These are phyloP conservation scores for Ceratobasidium sp. DNA, from an alignment of 1,284 basidiomycete species.

Conservation along the genomic window DNA sequence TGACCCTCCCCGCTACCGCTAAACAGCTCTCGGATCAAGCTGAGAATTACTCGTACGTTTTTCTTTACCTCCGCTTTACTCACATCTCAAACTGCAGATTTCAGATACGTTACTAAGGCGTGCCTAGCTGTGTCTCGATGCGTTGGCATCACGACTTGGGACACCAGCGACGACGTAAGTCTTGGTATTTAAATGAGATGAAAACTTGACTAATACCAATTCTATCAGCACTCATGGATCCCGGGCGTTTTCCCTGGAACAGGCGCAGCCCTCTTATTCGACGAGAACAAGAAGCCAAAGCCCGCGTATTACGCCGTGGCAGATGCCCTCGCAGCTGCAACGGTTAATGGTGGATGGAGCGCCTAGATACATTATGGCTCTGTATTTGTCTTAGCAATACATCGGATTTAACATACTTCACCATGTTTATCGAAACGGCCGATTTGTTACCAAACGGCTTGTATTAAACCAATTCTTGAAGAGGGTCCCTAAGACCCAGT, in stretches of 20 bases:
- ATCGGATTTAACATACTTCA: too few species aligned
- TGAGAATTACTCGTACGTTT: conserved; percentile 57
- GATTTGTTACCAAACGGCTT: too few species aligned
- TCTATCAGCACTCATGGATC: conserved; percentile 46
- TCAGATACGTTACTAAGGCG: conserved; percentile 51
- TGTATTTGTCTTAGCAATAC: too few species aligned
- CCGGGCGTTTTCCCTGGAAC: conserved; percentile 47
- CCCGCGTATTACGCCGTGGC: conserved; percentile 46
- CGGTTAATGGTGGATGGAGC: conserved; percentile 12
- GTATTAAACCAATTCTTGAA: too few species aligned
- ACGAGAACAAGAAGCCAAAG: conserved; percentile 47
- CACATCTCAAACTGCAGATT: conserved; percentile 62
- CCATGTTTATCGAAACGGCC: too few species aligned
- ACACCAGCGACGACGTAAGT: conserved; percentile 40
- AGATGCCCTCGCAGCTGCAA: conserved; percentile 42
- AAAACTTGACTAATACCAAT: neutral
- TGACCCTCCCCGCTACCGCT: conserved; percentile 58
- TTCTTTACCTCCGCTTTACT: too few species aligned
- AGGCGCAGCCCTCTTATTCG: conserved; percentile 47
- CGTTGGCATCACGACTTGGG: conserved; percentile 40
- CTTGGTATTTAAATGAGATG: neutral
- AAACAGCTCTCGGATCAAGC: conserved; percentile 54
- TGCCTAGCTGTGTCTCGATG: conserved; percentile 51
- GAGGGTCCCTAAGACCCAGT: too few species aligned
- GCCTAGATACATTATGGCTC: neutral